Evolutionary conservation across 1,284 basidiomycete species (phyloP), one percentile per base, ranked within the genome.

Genomic region (Cystobasidium slooffiae): DNA sequence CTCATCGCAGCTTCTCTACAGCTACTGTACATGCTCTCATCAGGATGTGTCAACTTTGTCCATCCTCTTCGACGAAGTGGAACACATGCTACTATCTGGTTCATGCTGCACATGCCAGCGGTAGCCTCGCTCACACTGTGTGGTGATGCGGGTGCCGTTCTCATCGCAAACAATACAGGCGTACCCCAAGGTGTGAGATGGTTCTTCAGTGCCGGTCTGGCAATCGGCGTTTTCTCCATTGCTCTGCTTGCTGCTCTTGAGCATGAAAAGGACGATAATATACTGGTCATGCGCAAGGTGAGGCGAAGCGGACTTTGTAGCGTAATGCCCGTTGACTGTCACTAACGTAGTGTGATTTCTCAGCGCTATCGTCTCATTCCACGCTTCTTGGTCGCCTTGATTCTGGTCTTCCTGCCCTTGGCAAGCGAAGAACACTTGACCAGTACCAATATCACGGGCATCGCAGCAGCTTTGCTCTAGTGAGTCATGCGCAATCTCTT

Each of bases 261-360:
- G 51, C 24, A 24, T 9, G 64, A 66, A 24, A 55, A 53, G 39
- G 64, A 55, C 14, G 51, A 66, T 10, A 16, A 22, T 8, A 66
- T 66, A n/a, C 51, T 66, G 16, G 49, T 66, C 20, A 52, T 66
- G 64, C 64, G 64, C 31, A 66, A 66, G 49, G 64, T 66, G 20
- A 41, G 58, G 14, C 53, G 18, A 14, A 46, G 16, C 18, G 7
- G 20, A 63, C n/a, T 14, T 16, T 2, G 4, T 47, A 22, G 22
- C 10, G 12, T 9, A n/a, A 1, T 46, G 2, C 43, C 7, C 6
- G 16, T 1, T n/a, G 39, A 24, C 41, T 46, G 20, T 22, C 39
- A 31, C 20, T 47, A 10, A 12, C 41, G 2, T 59, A 3, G 1
- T 56, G 24, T 41, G 14, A 12, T 8, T 65, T 7, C 24, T 31